phyloP scores from a whole-genome alignment of 2,329 filamentous ascomycete genomes.

The Venturia asperata region DNA sequence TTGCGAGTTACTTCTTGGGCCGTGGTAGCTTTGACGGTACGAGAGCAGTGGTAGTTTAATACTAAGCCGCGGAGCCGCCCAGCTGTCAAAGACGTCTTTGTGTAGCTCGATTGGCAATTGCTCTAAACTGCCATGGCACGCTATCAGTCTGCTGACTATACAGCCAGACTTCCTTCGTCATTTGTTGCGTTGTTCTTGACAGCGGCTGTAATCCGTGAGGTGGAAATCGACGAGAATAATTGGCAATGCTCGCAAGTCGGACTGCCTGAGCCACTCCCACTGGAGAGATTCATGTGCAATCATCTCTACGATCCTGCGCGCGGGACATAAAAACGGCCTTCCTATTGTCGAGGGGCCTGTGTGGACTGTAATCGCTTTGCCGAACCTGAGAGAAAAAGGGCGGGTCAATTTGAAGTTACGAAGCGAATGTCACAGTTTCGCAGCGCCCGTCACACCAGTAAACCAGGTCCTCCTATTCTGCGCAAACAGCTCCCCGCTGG shows the following conservation, averaged over 20 bases:
- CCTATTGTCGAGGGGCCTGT: too few relatives aligned
- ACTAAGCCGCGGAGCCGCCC: too few relatives aligned
- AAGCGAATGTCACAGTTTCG: background rate
- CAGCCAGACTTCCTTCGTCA: background rate
- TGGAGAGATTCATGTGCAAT: too few relatives aligned
- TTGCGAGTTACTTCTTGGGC: too few relatives aligned
- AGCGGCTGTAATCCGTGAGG: background rate
- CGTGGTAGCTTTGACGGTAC: too few relatives aligned
- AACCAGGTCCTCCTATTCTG: constrained; percentile 6
- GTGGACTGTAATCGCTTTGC: background rate
- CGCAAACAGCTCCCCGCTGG: constrained; percentile 2
- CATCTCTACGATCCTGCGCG: too few relatives aligned
- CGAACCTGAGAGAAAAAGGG: background rate
- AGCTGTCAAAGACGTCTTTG: too few relatives aligned
- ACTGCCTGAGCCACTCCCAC: background rate
- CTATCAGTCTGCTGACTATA: too few relatives aligned
- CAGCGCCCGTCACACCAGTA: background rate
- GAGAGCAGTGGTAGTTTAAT: too few relatives aligned
- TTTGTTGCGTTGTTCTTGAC: background rate
- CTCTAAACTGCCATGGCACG: too few relatives aligned
- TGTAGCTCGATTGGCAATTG: too few relatives aligned
- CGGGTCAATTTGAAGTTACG: background rate
- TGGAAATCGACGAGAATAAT: background rate
- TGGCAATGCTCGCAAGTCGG: background rate
- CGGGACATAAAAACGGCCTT: too few relatives aligned